Conservation (phyloP, 495 filamentous ascomycete species). For the Penicillium atrosanguineum region DNA sequence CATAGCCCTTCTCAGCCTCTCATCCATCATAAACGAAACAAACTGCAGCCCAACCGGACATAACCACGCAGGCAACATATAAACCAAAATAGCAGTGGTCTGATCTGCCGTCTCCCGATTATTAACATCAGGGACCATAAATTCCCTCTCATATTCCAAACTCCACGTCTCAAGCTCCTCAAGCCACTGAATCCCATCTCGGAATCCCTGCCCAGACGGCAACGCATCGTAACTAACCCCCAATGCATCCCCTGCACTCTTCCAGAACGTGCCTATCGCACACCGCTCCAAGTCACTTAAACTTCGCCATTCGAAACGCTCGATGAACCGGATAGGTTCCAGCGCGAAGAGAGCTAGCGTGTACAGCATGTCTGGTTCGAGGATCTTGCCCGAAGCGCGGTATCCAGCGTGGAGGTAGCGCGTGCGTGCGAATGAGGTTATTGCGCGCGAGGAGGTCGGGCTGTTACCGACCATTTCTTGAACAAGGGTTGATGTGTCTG, state of each 20-base stretch:
- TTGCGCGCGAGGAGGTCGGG: slow-evolving; percentile 48
- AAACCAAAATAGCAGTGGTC: slow-evolving; percentile 58
- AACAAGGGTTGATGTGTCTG: slow-evolving; percentile 60
- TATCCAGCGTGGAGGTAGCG: slow-evolving; percentile 66
- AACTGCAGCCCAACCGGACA: slow-evolving; percentile 49
- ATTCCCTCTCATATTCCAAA: slow-evolving; percentile 51
- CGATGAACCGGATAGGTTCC: slow-evolving; percentile 58
- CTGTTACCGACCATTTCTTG: slow-evolving; percentile 50
- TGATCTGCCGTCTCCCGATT: slow-evolving; percentile 55
- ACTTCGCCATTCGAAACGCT: slow-evolving; percentile 60
- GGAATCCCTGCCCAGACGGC: slow-evolving; percentile 45
- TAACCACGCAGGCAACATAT: slow-evolving; percentile 49
- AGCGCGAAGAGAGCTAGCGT: slow-evolving; percentile 61
- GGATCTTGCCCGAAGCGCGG: slow-evolving; percentile 56
- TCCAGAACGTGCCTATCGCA: slow-evolving; percentile 65
- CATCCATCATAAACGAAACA: slow-evolving; percentile 61
- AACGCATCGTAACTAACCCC: slow-evolving; percentile 51
- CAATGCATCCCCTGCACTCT: slow-evolving; percentile 60
- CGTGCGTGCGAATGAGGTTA: slow-evolving; percentile 57
- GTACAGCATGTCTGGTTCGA: slow-evolving; percentile 64
- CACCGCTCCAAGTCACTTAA: slow-evolving; percentile 63
- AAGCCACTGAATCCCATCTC: slow-evolving; percentile 62
- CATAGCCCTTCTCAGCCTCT: slow-evolving; percentile 62
- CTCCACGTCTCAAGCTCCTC: slow-evolving; percentile 62
- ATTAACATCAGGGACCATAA: slow-evolving; percentile 55